Evolutionary conservation across 768 basidiomycete genomes (phyloP).

Genomic region (Dioszegia crocea): DNA sequence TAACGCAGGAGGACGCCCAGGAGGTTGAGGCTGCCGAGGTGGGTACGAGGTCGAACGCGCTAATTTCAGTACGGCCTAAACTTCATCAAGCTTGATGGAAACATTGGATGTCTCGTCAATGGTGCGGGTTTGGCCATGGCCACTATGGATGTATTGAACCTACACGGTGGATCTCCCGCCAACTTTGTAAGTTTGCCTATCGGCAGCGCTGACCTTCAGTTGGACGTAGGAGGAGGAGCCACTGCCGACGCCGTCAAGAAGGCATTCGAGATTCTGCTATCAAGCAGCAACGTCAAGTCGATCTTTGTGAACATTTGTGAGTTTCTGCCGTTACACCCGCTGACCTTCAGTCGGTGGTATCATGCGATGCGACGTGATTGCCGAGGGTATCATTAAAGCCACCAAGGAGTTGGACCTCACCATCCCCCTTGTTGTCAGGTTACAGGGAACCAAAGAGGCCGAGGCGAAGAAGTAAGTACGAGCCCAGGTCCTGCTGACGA

Average conservation of each 20-base stretch:
- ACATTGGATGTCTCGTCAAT: slow-evolving; percentile 94
- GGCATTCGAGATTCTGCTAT: slow-evolving; percentile 90
- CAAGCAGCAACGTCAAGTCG: slow-evolving; percentile 88
- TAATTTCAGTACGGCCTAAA: slow-evolving; percentile 67
- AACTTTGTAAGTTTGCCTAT: slow-evolving; percentile 71
- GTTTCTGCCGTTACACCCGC: slow-evolving; percentile 9
- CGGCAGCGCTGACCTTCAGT: slow-evolving; percentile 40
- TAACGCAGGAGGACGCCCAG: slow-evolving; percentile 90
- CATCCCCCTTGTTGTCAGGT: slow-evolving; percentile 84
- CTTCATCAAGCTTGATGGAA: slow-evolving; percentile 98
- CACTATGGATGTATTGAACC: slow-evolving; percentile 97
- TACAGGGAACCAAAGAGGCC: slow-evolving; percentile 93
- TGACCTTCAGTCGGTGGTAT: slow-evolving; percentile 60
- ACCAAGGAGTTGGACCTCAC: slow-evolving; percentile 80
- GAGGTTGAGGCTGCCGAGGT: slow-evolving; percentile 93
- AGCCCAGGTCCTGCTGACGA: background rate
- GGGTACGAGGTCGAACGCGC: background rate
- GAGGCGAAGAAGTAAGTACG: slow-evolving; percentile 85
- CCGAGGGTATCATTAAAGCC: slow-evolving; percentile 88
- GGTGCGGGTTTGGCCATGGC: slow-evolving; percentile 99
- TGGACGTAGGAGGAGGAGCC: slow-evolving; percentile 94
- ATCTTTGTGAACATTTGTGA: slow-evolving; percentile 83
- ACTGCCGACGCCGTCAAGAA: slow-evolving; percentile 99
- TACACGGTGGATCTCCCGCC: slow-evolving; percentile 91
- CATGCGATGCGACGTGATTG: slow-evolving; percentile 84